A percentile compares a stretch with the other conserved stretches of the same genome.
phyloP scores from a whole-genome alignment of 139 green algal species.

The Chlorella sorokiniana region DNA sequence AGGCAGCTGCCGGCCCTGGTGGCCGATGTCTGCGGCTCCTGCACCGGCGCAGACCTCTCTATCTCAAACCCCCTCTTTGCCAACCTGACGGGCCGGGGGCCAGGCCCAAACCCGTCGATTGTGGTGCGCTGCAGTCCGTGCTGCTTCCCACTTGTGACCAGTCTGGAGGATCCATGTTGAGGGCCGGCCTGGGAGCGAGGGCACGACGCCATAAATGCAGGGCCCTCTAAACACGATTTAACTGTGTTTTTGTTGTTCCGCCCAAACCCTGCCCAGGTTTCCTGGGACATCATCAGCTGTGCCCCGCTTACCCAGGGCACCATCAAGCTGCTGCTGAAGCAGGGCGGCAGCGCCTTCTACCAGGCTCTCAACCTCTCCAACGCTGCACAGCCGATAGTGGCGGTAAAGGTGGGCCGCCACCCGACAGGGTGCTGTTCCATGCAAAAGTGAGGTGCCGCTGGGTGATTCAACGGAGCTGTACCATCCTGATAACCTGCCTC shows the following conservation, averaged over 20 bases:
- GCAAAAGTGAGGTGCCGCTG: neutral
- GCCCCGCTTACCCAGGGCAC: constrained; percentile 21
- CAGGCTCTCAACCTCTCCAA: constrained; percentile 21
- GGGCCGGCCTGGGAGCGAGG: too few relatives aligned
- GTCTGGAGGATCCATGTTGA: too few relatives aligned
- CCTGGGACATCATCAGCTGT: constrained; percentile 38
- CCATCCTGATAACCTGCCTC: neutral
- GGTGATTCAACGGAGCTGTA: neutral
- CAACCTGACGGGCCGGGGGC: constrained; percentile 27
- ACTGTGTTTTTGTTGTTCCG: neutral
- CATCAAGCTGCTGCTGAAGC: constrained; percentile 49
- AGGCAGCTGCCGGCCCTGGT: constrained; percentile 24
- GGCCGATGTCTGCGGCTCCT: constrained; percentile 28
- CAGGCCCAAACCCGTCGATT: constrained; percentile 23
- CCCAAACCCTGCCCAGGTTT: neutral
- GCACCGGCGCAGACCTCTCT: constrained; percentile 11
- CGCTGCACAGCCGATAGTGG: neutral
- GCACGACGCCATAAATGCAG: too few relatives aligned
- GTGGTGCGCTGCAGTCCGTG: neutral
- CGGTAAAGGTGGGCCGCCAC: neutral
- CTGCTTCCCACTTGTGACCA: too few relatives aligned
- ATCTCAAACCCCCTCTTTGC: constrained; percentile 21
- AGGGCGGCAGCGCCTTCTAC: constrained; percentile 35
- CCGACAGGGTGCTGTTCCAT: neutral
- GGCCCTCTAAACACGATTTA: neutral